A percentile compares a stretch with the other conserved stretches of the same genome.
Conservation (phyloP, 2,329 filamentous ascomycete genomes). For the Venturia effusa region DNA sequence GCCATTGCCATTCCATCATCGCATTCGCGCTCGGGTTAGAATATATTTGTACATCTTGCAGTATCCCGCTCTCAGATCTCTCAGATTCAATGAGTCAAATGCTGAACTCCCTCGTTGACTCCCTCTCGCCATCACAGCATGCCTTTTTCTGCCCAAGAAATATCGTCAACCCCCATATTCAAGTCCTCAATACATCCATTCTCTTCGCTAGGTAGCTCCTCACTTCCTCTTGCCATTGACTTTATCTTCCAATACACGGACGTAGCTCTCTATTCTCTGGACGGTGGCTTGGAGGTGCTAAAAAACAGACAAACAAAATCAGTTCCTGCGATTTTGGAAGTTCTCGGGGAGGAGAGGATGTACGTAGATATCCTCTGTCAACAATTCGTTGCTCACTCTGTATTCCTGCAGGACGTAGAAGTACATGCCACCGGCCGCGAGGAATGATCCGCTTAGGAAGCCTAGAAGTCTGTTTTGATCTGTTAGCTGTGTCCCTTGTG, state of each 20-base stretch:
- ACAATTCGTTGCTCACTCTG: constrained; percentile 80
- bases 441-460: constrained; percentile 75
- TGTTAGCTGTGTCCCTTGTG: not conserved
- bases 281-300: constrained; percentile 82
- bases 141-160: not conserved
- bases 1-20: not conserved
- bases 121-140: not conserved
- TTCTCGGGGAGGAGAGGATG: not conserved
- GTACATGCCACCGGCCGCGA: constrained; percentile 74
- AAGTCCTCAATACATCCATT: not conserved
- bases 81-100: too few relatives aligned
- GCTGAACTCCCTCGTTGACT: not conserved
- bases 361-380: constrained; percentile 93
- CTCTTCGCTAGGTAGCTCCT: not conserved
- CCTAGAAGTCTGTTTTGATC: constrained; percentile 60
- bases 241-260: constrained; percentile 71
- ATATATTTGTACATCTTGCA: not conserved
- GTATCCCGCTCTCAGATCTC: too few relatives aligned
- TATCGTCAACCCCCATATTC: not conserved
- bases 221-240: constrained; percentile 56
- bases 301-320: too few relatives aligned
- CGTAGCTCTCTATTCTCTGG: constrained; percentile 73
- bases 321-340: not conserved
- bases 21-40: not conserved
- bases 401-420: constrained; percentile 92